phyloP scores from a whole-genome alignment of 257 asterid species.

The Plantago elongata region DNA sequence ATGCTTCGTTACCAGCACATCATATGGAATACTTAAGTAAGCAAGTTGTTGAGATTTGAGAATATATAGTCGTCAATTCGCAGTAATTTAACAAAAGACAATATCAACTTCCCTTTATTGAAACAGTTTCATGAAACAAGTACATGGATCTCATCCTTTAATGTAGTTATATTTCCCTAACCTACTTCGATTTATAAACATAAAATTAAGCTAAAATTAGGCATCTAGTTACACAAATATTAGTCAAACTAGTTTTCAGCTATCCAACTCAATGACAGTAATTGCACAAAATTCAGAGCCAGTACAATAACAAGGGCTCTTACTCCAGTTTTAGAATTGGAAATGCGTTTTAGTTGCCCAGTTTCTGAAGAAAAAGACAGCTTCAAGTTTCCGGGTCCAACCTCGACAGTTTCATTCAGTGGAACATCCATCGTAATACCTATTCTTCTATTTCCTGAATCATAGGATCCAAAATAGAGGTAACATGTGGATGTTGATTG shows the following conservation, averaged over 20 bases:
- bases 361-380: conserved; percentile 62
- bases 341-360: conserved; percentile 71
- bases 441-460: conserved; percentile 37
- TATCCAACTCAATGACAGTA: no score
- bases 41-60: no score
- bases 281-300: neutral
- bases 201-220: no score
- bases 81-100: no score
- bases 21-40: no score
- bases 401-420: conserved; percentile 39
- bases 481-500: neutral
- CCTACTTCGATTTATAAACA: neutral
- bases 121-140: conserved; percentile 1
- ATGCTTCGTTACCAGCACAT: no score
- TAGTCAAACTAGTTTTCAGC: neutral
- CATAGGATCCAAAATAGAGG: conserved; percentile 17
- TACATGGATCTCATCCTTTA: neutral
- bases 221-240: neutral
- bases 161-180: neutral
- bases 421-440: conserved; percentile 23
- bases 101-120: no score
- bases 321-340: conserved; percentile 67
- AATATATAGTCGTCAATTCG: no score
- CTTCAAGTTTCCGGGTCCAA: conserved; percentile 77
- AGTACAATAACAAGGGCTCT: conserved; percentile 16